Evolutionary conservation across 1,284 basidiomycete genomes (phyloP).

Genomic region (Ganoderma meredithae): DNA sequence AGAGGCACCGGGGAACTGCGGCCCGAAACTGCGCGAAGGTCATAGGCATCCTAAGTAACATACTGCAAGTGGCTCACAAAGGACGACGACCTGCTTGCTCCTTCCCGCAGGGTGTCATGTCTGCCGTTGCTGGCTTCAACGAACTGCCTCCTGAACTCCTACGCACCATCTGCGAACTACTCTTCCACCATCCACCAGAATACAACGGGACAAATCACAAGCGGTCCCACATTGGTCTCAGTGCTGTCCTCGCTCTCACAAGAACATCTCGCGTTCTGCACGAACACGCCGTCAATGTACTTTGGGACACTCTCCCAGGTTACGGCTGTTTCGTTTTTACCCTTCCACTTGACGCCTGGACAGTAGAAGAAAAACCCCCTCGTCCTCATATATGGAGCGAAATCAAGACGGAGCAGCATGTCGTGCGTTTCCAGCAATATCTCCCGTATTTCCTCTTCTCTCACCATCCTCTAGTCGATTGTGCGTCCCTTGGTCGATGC

Average conservation of each 20-base stretch:
- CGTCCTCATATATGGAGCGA: not conserved
- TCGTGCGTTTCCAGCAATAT: not conserved
- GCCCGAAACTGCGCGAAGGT: too few species aligned
- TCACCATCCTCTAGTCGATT: not conserved
- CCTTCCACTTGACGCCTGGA: not conserved
- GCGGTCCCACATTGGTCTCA: not conserved
- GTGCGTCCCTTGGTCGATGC: slow-evolving; percentile 10
- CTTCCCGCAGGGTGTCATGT: not conserved
- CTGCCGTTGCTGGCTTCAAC: not conserved
- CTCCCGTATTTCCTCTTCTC: not conserved
- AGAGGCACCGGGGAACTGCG: too few species aligned
- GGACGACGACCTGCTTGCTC: not conserved
- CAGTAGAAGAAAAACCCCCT: not conserved
- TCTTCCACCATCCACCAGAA: not conserved
- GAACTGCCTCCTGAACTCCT: not conserved
- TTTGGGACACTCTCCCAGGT: not conserved
- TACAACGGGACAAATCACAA: not conserved
- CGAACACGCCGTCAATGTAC: not conserved
- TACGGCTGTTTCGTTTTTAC: not conserved
- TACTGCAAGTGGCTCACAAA: too few species aligned
- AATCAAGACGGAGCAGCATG: not conserved
- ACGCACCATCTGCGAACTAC: not conserved
- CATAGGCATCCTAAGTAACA: too few species aligned
- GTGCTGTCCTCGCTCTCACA: not conserved
- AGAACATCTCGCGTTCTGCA: not conserved